Conservation (phyloP, 441 rosid species). For the Euphorbia celastroides region DNA sequence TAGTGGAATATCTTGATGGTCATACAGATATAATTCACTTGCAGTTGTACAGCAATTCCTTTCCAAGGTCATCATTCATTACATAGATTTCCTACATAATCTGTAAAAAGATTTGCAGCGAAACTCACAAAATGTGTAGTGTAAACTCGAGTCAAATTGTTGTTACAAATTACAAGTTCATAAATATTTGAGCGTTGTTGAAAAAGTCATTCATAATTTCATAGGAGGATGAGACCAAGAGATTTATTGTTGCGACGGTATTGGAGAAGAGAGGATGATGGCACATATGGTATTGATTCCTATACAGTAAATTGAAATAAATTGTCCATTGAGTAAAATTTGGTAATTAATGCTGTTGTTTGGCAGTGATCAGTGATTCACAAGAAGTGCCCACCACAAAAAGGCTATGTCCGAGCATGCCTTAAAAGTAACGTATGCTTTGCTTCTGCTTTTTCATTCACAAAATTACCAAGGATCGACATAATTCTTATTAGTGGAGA, state of each 20-base stretch:
- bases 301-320: constrained; percentile 13
- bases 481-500: too few relatives aligned
- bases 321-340: constrained; percentile 13
- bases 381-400: constrained; percentile 87
- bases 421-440: constrained; percentile 98
- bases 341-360: constrained; percentile 55
- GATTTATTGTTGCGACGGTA: constrained; percentile 83
- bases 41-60: constrained; percentile 77
- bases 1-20: constrained; percentile 93
- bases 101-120: too few relatives aligned
- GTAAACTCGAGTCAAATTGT: constrained; percentile 27
- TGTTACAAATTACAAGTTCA: constrained; percentile 18
- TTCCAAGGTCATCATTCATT: too few relatives aligned
- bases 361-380: constrained; percentile 92
- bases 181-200: too few relatives aligned
- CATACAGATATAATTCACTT: constrained; percentile 94
- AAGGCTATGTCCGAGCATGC: constrained; percentile 87
- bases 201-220: constrained; percentile 18
- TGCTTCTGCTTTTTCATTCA: constrained; percentile 7
- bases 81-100: too few relatives aligned
- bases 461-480: too few relatives aligned
- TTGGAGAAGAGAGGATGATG: constrained; percentile 99
- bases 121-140: too few relatives aligned
- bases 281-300: constrained; percentile 70
- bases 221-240: constrained; percentile 92